A percentile compares a stretch with the other conserved stretches of the same genome.
phyloP scores from a whole-genome alignment of 495 filamentous ascomycete species.

The Hypoxylon fuscum region DNA sequence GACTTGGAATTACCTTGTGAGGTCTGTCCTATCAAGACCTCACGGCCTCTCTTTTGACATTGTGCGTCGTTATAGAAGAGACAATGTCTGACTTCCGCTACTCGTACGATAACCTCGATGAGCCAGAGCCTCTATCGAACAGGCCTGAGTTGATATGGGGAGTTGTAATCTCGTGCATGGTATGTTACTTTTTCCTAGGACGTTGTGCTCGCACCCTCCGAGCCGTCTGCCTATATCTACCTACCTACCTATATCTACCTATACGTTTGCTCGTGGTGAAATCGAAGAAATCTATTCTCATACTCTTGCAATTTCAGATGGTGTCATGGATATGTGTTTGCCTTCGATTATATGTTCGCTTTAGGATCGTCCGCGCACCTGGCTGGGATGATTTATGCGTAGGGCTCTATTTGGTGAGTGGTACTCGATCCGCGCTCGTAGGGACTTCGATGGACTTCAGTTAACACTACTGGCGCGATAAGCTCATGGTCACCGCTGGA shows the following conservation, averaged over 20 bases:
- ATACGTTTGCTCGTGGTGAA: not conserved
- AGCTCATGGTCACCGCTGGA: slow-evolving; percentile 36
- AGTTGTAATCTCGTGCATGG: slow-evolving; percentile 37
- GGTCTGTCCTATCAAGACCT: slow-evolving; percentile 2
- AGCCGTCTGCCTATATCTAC: not conserved
- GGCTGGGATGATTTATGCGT: slow-evolving; percentile 51
- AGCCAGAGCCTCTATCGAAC: slow-evolving; percentile 38
- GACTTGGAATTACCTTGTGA: slow-evolving; percentile 12
- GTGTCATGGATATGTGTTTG: slow-evolving; percentile 43
- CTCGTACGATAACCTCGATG: slow-evolving; percentile 36
- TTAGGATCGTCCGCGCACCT: slow-evolving; percentile 30
- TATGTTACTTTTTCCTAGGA: slow-evolving; percentile 19
- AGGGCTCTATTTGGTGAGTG: slow-evolving; percentile 40
- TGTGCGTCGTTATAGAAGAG: not conserved
- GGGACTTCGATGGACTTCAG: not conserved
- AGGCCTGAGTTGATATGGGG: slow-evolving; percentile 37
- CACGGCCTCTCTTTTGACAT: not conserved
- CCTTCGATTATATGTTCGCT: slow-evolving; percentile 42
- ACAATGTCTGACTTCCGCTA: slow-evolving; percentile 36
- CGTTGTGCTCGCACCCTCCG: not conserved
- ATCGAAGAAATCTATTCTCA: slow-evolving; percentile 5
- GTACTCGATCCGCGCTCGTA: not conserved
- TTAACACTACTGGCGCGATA: slow-evolving; percentile 10
- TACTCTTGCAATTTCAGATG: slow-evolving; percentile 11
- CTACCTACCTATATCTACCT: no score